These are phyloP conservation scores for Leccinum boreale DNA, from an alignment of 768 basidiomycete species.

Conservation along the genomic window DNA sequence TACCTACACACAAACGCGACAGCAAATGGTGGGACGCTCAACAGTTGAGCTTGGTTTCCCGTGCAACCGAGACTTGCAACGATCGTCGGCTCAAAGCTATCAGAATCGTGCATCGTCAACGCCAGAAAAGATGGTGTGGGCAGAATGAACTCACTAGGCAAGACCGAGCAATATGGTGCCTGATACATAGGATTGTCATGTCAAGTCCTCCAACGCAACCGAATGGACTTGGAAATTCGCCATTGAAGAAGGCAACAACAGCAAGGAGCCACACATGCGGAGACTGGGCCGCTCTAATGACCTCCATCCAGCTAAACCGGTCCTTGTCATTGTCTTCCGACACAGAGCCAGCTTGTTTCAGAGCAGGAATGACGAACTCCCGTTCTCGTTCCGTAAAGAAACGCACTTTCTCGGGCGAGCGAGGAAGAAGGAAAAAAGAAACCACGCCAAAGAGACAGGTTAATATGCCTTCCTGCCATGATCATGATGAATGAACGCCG, in stretches of 20 bases:
- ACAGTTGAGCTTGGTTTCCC: background rate
- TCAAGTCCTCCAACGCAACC: background rate
- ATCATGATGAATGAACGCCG: too few relatives aligned
- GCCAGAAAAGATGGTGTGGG: background rate
- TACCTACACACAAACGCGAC: background rate
- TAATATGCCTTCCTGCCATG: background rate
- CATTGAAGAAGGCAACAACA: background rate
- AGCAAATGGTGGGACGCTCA: background rate
- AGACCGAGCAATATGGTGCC: background rate
- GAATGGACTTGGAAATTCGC: background rate
- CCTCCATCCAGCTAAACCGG: background rate
- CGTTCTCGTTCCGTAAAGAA: background rate
- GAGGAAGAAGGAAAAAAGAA: background rate
- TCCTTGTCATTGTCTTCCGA: background rate
- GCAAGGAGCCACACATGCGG: background rate
- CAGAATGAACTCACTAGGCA: background rate
- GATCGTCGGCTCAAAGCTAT: background rate
- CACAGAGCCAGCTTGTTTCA: background rate
- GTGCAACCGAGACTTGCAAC: background rate
- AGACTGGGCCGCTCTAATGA: background rate
- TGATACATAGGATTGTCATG: background rate
- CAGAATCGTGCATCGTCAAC: background rate
- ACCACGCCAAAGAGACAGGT: background rate
- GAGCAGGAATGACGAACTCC: background rate
- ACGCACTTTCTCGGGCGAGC: background rate